phyloP scores from a whole-genome alignment of 108 stramenopile genomes.

The Nannochloropsis salina region DNA sequence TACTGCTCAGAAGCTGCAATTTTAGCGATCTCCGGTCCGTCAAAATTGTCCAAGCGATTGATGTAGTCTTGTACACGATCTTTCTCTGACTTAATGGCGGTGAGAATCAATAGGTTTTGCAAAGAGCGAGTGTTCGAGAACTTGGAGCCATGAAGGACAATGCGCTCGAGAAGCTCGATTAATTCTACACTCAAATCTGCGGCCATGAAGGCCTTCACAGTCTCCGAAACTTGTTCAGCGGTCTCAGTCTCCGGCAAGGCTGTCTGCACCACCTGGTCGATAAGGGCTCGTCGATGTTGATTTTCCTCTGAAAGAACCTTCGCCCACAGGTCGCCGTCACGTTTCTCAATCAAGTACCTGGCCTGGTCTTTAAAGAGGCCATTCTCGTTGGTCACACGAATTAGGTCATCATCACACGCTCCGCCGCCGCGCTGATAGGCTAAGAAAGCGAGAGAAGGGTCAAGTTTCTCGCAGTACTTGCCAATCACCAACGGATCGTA shows the following conservation, averaged over 20 bases:
- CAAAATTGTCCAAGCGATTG: conserved; percentile 99
- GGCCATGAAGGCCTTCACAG: conserved; percentile 99
- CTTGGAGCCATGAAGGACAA: conserved; percentile 97
- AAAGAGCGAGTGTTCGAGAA: conserved; percentile 98
- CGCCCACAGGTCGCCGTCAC: conserved; percentile 95
- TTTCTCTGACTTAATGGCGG: conserved; percentile 92
- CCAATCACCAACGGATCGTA: conserved; percentile 98
- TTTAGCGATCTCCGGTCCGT: conserved; percentile 97
- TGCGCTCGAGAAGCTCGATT: conserved; percentile 95
- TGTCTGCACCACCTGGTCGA: conserved; percentile 96
- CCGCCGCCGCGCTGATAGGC: conserved; percentile 96
- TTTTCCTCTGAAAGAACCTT: conserved; percentile 71
- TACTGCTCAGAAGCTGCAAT: conserved; percentile 96
- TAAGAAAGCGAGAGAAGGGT: conserved; percentile 95
- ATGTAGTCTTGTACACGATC: conserved; percentile 96
- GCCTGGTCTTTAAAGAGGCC: conserved; percentile 97
- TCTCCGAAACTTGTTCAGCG: conserved; percentile 97
- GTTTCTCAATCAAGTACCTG: conserved; percentile 94
- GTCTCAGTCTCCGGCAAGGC: conserved; percentile 97
- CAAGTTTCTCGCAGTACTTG: conserved; percentile 97
- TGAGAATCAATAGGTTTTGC: conserved; percentile 99
- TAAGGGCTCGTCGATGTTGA: conserved; percentile 76
- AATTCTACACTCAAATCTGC: conserved; percentile 97
- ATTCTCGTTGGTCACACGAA: conserved; percentile 86
- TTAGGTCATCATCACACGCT: conserved; percentile 97